Evolutionary conservation across 352 stramenopile species (phyloP).

Genomic region (Phytophthora pluvialis): DNA sequence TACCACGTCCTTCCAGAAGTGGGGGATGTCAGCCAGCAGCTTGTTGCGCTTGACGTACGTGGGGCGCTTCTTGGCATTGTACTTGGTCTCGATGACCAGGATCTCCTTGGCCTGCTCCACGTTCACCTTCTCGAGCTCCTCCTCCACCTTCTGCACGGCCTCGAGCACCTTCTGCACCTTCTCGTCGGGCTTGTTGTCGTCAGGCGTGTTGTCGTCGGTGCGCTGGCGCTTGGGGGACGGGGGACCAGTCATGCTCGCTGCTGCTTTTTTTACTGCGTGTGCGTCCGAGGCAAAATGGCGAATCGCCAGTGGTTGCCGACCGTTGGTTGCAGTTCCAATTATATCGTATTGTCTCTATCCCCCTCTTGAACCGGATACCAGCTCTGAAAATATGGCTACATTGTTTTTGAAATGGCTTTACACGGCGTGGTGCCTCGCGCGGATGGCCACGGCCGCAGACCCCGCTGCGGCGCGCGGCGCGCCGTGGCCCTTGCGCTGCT

Average conservation of each 20-base stretch:
- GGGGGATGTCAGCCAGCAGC: constrained; percentile 65
- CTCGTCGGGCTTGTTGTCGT: constrained; percentile 43
- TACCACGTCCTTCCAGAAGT: constrained; percentile 84
- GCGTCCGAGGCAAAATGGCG: constrained; percentile 26
- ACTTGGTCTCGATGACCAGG: constrained; percentile 78
- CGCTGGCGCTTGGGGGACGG: constrained; percentile 80
- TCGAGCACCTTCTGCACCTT: constrained; percentile 68
- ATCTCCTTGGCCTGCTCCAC: constrained; percentile 71
- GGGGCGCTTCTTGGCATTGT: constrained; percentile 72
- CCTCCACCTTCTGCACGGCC: constrained; percentile 53
- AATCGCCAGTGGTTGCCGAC: constrained; percentile 14
- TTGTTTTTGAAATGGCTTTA: background rate
- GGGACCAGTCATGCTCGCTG: constrained; percentile 49
- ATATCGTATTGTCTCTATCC: background rate
- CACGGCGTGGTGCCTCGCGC: constrained; percentile 11
- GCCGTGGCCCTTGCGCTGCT: constrained; percentile 11
- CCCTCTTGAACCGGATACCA: constrained; percentile 27
- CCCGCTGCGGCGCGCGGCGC: constrained; percentile 8
- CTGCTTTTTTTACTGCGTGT: background rate
- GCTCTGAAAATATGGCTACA: constrained; percentile 23
- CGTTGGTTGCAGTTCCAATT: constrained; percentile 3
- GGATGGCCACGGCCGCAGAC: constrained; percentile 41
- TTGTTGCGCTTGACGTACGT: constrained; percentile 72
- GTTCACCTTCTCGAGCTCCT: constrained; percentile 72
- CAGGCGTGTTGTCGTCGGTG: constrained; percentile 55